Evolutionary conservation across 441 rosid genomes (phyloP), one percentile per base, ranked within the genome.

Genomic region (Aquilaria agallochum): DNA sequence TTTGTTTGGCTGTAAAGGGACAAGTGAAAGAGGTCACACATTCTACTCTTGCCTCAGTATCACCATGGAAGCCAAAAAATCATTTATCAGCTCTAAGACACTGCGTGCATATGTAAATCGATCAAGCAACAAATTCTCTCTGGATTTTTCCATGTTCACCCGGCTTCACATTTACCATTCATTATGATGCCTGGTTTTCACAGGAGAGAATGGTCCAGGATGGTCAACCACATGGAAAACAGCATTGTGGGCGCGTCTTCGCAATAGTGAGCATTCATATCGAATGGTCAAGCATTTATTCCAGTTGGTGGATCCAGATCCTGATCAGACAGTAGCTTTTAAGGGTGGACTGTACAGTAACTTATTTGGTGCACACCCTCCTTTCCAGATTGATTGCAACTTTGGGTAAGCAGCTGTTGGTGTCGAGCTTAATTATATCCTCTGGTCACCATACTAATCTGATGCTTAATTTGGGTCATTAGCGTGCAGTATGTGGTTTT

Each of bases 171-270:
- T 20, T 20, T 20, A 1, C 27, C 27, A 20, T 20, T 20, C 27
- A 20, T 20, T 20, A 20, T 36, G 42, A 36, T 36, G 2, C 2
- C 42, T 36, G 42, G 9, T 62, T 59, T 36, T 60, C 73, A 64
- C 83, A 91, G 99, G 99, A 56, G 95, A 91, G 72, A 87, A 82
- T 31, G 97, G 96, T 45, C 96, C 96, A 2, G 95, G 94, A 53
- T 94, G 97, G 99, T 94, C 99, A 60, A 94, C 90, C 49, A 61
- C 82, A 0, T 94, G 99, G 99, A 94, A 91, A 77, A 80, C 78
- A 42, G 92, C 96, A 31, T 62, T 91, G 54, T 94, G 99, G 99
- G 97, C 96, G 10, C 90, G 80, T 58, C 90, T 94, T 51, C 79
- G 64, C 67, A 77, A 86, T 63, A 83, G 85, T 31, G 85, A 90